These are phyloP conservation scores for Thermothelomyces thermophilus DNA, from an alignment of 2,329 filamentous ascomycete species.

Conservation along the genomic window DNA sequence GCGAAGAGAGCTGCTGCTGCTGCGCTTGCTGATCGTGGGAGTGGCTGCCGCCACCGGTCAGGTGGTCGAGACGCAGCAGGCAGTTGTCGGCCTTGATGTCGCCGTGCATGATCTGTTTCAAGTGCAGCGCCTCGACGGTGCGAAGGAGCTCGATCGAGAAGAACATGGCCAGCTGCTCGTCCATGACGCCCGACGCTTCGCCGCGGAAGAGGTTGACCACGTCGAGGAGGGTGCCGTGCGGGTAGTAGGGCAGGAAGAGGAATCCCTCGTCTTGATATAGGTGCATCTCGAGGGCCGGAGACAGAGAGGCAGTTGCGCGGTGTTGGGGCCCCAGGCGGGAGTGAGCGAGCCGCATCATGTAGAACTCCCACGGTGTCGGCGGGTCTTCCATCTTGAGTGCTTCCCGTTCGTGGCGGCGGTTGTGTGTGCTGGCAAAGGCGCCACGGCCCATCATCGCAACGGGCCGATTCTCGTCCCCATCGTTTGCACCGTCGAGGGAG, in stretches of 20 bases:
- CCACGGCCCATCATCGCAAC: constrained; percentile 56
- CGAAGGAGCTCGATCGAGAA: constrained; percentile 87
- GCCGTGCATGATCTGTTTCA: constrained; percentile 75
- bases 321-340: constrained; percentile 64
- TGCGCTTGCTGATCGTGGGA: constrained; percentile 23
- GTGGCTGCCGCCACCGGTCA: constrained; percentile 12
- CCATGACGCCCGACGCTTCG: constrained; percentile 69
- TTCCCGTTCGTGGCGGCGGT: constrained; percentile 57
- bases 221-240: constrained; percentile 90
- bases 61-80: constrained; percentile 68
- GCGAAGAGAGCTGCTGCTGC: constrained; percentile 42
- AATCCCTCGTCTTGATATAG: constrained; percentile 87
- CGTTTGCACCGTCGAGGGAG: constrained; percentile 36
- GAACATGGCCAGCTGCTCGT: constrained; percentile 91
- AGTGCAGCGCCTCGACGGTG: constrained; percentile 80
- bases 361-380: constrained; percentile 88
- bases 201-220: constrained; percentile 79
- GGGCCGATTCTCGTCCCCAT: constrained; percentile 38
- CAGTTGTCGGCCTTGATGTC: constrained; percentile 96
- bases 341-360: constrained; percentile 82
- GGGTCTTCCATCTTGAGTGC: constrained; percentile 93
- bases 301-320: constrained; percentile 69
- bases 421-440: constrained; percentile 46
- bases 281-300: constrained; percentile 83
- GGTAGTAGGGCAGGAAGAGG: constrained; percentile 77